Percentiles rank a stretch among this genome's conserved stretches.
Conservation (phyloP, 805 yeast genomes). For the Metschnikowia shivogae region DNA sequence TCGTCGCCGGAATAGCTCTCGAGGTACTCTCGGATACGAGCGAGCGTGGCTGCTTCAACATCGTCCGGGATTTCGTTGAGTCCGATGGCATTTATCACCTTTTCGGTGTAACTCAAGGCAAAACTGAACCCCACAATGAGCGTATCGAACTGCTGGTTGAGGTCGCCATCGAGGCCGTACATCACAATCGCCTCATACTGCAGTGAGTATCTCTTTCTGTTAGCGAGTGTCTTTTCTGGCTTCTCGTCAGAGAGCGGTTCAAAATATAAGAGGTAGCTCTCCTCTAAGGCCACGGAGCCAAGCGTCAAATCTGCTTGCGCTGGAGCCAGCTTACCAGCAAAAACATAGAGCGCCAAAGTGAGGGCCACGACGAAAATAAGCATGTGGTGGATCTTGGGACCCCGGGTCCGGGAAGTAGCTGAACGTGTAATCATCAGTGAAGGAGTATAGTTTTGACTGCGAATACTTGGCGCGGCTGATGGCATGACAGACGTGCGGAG, state of each 20-base stretch:
- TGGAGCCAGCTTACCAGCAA: conserved; percentile 2
- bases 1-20: conserved; percentile 5
- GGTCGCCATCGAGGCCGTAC: conserved; percentile 6
- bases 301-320: neutral
- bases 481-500: no score
- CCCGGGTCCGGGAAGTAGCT: neutral
- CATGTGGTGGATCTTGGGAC: neutral
- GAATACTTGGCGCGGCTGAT: neutral
- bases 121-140: conserved; percentile 10
- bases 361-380: conserved; percentile 1
- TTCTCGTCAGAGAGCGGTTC: neutral
- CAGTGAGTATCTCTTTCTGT: neutral
- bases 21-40: conserved; percentile 7
- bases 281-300: conserved; percentile 3
- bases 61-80: neutral
- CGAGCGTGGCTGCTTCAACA: conserved; percentile 3
- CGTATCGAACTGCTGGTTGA: conserved; percentile 11
- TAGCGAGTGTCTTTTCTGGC: neutral
- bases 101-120: conserved; percentile 6
- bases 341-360: neutral
- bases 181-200: conserved; percentile 3
- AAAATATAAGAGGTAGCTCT: neutral
- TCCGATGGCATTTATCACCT: conserved; percentile 10
- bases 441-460: neutral
- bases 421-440: neutral